Evolutionary conservation across 306 rosid genomes (phyloP), one percentile per base, ranked within the genome.

Genomic region (Trifolium pratense): DNA sequence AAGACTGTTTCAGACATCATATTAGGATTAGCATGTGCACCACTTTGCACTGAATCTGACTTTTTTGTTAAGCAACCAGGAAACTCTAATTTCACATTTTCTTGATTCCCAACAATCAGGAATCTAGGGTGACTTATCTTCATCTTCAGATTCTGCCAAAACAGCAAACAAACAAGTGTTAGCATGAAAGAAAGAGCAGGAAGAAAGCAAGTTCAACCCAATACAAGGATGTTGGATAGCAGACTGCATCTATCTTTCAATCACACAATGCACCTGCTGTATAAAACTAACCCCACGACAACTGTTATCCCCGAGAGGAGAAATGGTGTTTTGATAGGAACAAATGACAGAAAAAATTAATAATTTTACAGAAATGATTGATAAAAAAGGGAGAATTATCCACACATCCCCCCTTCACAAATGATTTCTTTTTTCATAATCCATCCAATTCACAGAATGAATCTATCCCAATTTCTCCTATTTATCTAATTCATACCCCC

Each of bases 81-180:
- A 86, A 91, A 89, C 53, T 87, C 87, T 39, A 75, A 37, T 62
- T 83, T 79, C 79, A 81, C 78, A 80, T 78, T 82, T 79, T 82
- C 95, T 77, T 15, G 88, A 66, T 78, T 82, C 79, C 97, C 99
- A 56, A 88, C 70, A 72, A 73, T 86, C 74, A 95, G 43, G 79
- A 91, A 95, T 84, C 96, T 87, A 48, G 96, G 89, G 85, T 90
- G 89, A 79, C 90, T 95, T 80, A 95, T 81, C 88, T 88, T 95
- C 91, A 95, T 83, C 83, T 95, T 95, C 82, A 95, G 80, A 85
- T 91, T 95, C 99, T 95, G 91, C 81, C 73, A 57, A 78, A 74
- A 78, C 43, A 70, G 48, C 39, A 68, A 84, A 53, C 23, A 23
- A 63, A 57, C 80, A 57, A 68, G 78, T 68, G 66, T 62, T 17